Percentiles rank a stretch among this genome's conserved stretches.
These are phyloP conservation scores for Hemileia vastatrix DNA, from an alignment of 1,284 basidiomycete genomes.

Conservation along the genomic window DNA sequence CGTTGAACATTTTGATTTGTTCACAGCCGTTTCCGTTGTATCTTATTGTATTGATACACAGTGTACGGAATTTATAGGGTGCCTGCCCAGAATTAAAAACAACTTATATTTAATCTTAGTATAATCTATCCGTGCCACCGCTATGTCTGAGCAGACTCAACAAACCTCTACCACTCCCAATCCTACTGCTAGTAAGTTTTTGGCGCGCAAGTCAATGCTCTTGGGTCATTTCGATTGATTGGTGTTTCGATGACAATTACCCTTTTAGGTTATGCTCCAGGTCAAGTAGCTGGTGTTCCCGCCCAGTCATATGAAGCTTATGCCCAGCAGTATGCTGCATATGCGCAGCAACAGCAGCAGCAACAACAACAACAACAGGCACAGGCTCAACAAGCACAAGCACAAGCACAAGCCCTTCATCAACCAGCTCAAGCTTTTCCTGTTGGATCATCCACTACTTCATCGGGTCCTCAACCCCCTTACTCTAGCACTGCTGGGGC, in stretches of 20 bases:
- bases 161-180: background rate
- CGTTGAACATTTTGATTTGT: background rate
- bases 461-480: slow-evolving; percentile 12
- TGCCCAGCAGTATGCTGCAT: slow-evolving; percentile 23
- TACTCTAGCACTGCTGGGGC: slow-evolving; percentile 8
- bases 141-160: background rate
- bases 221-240: background rate
- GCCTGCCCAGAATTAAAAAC: background rate
- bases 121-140: background rate
- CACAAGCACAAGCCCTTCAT: slow-evolving; percentile 11
- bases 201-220: background rate
- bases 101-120: background rate
- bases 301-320: slow-evolving; percentile 21
- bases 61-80: background rate
- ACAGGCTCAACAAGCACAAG: slow-evolving; percentile 2
- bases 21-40: background rate
- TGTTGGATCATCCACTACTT: slow-evolving; percentile 10
- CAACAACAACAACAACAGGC: slow-evolving; percentile 18
- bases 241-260: background rate
- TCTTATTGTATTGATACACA: background rate
- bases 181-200: too few relatives aligned
- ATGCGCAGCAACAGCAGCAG: slow-evolving; percentile 22
- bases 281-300: slow-evolving; percentile 12
- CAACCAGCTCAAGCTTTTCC: slow-evolving; percentile 17
- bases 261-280: background rate